Percentiles rank a stretch among this genome's conserved stretches.
phyloP scores from a whole-genome alignment of 768 basidiomycete species.

The Piloderma croceum region DNA sequence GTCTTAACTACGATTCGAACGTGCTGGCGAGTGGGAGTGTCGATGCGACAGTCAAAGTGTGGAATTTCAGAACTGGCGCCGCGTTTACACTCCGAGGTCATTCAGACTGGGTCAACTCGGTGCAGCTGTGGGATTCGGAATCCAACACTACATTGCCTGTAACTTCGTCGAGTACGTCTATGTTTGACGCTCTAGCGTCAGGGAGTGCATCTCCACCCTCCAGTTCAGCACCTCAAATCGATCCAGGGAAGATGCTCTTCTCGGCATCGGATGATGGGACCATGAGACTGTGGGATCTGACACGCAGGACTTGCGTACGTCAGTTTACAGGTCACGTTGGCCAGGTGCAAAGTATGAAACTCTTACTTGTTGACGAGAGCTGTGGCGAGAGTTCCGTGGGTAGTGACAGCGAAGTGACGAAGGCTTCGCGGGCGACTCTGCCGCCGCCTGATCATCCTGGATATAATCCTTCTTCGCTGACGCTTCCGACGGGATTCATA shows the following conservation, averaged over 20 bases:
- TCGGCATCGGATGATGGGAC: conserved; percentile 94
- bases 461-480: too few relatives aligned
- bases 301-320: conserved; percentile 69
- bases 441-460: too few relatives aligned
- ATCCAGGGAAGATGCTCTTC: conserved; percentile 91
- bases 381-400: conserved; percentile 15
- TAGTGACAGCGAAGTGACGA: conserved; percentile 12
- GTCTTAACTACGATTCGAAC: conserved; percentile 86
- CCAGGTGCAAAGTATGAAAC: conserved; percentile 87
- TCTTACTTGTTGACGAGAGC: conserved; percentile 63
- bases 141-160: conserved; percentile 21
- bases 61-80: conserved; percentile 88
- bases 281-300: conserved; percentile 93
- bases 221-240: conserved; percentile 45
- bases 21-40: conserved; percentile 90
- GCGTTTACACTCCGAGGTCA: conserved; percentile 93
- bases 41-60: conserved; percentile 91
- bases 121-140: conserved; percentile 83
- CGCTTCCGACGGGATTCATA: too few relatives aligned
- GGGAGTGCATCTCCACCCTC: conserved; percentile 21
- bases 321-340: conserved; percentile 87
- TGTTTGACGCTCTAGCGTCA: conserved; percentile 11
- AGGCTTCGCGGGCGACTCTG: conserved; percentile 3
- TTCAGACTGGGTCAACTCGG: conserved; percentile 93
- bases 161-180: conserved; percentile 23